Evolutionary conservation across 345 rosid genomes (phyloP).

Genomic region (thale cress (Arabidopsis thaliana)): DNA sequence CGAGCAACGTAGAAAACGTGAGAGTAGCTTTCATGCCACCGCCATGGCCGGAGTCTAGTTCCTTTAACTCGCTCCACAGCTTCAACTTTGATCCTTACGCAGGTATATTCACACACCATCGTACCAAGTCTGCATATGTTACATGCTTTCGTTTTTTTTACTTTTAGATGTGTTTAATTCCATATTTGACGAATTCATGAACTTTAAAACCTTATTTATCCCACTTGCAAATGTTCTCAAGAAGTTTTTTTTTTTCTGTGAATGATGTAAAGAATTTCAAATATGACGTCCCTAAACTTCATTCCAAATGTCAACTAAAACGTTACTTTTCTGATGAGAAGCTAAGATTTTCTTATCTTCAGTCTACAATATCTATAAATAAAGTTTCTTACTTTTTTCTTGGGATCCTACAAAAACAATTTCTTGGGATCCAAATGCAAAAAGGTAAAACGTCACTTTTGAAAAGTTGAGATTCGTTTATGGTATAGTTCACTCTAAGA

Average conservation of each 20-base stretch:
- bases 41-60: constrained; percentile 41
- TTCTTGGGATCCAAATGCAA: constrained; percentile 38
- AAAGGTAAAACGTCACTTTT: constrained; percentile 35
- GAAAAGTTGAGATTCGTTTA: constrained; percentile 32
- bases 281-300: not conserved
- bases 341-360: constrained; percentile 22
- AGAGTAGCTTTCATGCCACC: constrained; percentile 41
- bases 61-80: constrained; percentile 70
- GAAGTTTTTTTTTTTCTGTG: not conserved
- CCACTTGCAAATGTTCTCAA: not conserved
- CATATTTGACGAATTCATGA: not conserved
- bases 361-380: constrained; percentile 1
- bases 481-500: not conserved
- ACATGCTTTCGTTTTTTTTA: not conserved
- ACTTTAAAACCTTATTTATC: not conserved
- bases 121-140: not conserved
- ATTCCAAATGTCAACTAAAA: constrained; percentile 32
- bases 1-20: constrained; percentile 37
- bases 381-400: constrained; percentile 8
- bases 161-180: not conserved
- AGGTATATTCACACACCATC: constrained; percentile 50
- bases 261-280: not conserved
- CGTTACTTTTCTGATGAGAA: constrained; percentile 20
- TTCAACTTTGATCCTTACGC: constrained; percentile 62
- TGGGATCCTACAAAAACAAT: constrained; percentile 17